Evolutionary conservation across 2,329 filamentous ascomycete species (phyloP).

Genomic region (Clonostachys rhizophaga): DNA sequence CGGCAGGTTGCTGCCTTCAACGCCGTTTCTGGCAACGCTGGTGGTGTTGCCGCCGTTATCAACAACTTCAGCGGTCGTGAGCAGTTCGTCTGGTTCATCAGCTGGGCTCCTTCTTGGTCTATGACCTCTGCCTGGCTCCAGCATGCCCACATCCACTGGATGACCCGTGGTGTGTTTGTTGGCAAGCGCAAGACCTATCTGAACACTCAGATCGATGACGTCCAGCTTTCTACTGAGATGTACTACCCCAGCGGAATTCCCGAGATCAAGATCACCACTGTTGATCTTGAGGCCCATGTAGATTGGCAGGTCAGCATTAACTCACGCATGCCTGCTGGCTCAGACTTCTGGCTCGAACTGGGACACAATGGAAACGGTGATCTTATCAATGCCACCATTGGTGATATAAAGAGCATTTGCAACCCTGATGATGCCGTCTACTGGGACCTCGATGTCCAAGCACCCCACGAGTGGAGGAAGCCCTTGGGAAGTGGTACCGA

Average conservation of each 20-base stretch:
- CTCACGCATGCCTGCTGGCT: conserved; percentile 43
- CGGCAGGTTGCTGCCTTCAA: conserved; percentile 49
- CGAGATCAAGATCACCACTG: conserved; percentile 40
- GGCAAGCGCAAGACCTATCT: conserved; percentile 51
- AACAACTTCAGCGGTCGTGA: conserved; percentile 51
- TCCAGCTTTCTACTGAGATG: conserved; percentile 48
- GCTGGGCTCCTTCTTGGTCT: conserved; percentile 36
- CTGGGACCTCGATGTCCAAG: conserved; percentile 35
- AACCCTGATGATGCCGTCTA: conserved; percentile 33
- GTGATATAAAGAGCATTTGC: conserved; percentile 38
- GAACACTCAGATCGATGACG: conserved; percentile 57
- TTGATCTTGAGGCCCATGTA: conserved; percentile 38
- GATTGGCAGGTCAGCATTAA: conserved; percentile 35
- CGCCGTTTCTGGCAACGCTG: conserved; percentile 28
- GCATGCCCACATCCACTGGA: conserved; percentile 59
- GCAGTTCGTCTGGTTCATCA: conserved; percentile 59
- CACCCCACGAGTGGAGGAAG: conserved; percentile 36
- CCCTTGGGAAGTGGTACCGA: conserved; percentile 43
- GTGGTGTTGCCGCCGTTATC: conserved; percentile 51
- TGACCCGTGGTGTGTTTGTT: conserved; percentile 52
- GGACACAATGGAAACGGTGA: conserved; percentile 43
- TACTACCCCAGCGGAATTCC: conserved; percentile 38
- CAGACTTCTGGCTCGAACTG: conserved; percentile 45
- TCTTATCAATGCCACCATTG: conserved; percentile 49
- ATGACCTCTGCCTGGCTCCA: conserved; percentile 52